Evolutionary conservation across 306 rosid species (phyloP), one percentile per base, ranked within the genome.

Genomic region (Carpinus viminea): DNA sequence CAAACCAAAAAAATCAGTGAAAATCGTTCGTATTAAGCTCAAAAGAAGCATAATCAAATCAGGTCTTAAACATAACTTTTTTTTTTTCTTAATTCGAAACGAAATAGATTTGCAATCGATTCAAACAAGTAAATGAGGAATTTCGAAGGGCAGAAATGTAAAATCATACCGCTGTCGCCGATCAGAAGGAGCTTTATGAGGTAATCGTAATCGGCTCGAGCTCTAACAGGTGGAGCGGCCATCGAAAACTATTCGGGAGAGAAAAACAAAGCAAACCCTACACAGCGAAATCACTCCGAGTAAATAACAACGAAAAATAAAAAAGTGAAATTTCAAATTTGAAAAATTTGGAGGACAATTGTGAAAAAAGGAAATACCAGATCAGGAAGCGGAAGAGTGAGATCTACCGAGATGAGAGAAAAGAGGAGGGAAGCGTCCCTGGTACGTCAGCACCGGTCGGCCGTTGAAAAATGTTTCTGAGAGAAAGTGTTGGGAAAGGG

Each of bases 191-290:
- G 98, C 86, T 93, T 93, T 73, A 93, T 90, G 65, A 93, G 98
- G 74, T 89, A 93, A 86, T 93, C 98, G 77, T 93, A 91, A 89
- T 93, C 98, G 72, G 98, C 97, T 70, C 98, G 96, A 78, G 97
- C 98, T 89, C 98, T 85, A 7, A 91, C 96, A 51, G 98, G 98
- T 71, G 94, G 97, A 81, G 91, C 93, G 56, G 93, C 91, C 93
- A 90, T 90, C n/a, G 86, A 76, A 43, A 73, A 77, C 36, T 20
- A 83, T 70, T 70, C 45, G 53, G 26, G 11, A 8, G 69, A 34
- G 59, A 60, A 18, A 72, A 72, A 76, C 9, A 76, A 65, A 36
- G 61, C 51, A 76, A 76, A 57, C 84, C 82, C 83, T 81, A 74
- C 45, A 48, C 43, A 70, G 47, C 52, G 52, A 70, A 78, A 43